Base-by-base conservation (phyloP, 1,139 yeast genomes). In the Yamadazyma trypodendri region DNA sequence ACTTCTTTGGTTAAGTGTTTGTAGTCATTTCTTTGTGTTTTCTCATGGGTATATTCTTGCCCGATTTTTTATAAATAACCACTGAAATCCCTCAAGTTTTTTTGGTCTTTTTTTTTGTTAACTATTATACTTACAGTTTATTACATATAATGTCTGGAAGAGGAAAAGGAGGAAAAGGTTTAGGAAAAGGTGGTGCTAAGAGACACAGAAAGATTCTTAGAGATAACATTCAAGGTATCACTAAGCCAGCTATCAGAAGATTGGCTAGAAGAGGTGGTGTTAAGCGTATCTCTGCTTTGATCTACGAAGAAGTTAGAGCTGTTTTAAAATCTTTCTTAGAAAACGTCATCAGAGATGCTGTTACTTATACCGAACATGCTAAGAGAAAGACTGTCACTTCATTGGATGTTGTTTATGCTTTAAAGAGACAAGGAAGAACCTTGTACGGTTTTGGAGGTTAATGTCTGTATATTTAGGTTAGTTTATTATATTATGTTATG, bases 181-280 rank as follows among this genome's bases (percentile, higher is more conserved):
- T 89, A 63, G 97, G 97, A 66, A 90, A 92, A 77, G 97, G 92
- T 76, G 97, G 97, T 79, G 97, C 98, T 62, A 92, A 92, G 84
- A 92, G 97, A 77, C 98, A 92, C 89, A 87, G 97, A 84, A 90
- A 90, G 87, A 88, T 92, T 75, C 81, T 90, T 60, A 89, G 97
- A 81, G 98, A 92, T 72, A 92, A 92, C 90, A 90, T 92, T 57
- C 97, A 90, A 78, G 98, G 98, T 79, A 90, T 92, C 67, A 92
- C 98, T 52, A 92, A 92, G 81, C 98, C 98, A 68, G 98, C 98
- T 63, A 92, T 92, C 68, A 89, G 98, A 79, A 90, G 98, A 86
- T 84, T 92, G 63, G 98, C 98, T 46, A 90, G 98, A 84, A 89
- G 98, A 87, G 98, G 98, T 77, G 98, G 98, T 87, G 98, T 92